A percentile compares a stretch with the other conserved stretches of the same genome.
These are phyloP conservation scores for Carpinus fangiana DNA, from an alignment of 306 rosid species.

Conservation along the genomic window DNA sequence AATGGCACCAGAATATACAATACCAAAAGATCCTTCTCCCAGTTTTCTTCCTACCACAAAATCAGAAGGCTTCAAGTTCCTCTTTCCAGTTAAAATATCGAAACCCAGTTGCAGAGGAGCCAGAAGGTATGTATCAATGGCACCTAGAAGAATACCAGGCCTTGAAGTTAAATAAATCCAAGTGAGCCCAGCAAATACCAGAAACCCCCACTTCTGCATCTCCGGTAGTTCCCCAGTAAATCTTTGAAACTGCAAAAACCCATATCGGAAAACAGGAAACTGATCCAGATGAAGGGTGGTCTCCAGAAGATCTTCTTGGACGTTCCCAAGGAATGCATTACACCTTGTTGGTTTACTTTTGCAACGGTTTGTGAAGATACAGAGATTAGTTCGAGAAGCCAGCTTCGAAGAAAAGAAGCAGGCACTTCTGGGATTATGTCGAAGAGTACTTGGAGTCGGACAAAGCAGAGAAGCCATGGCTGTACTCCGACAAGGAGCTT, in stretches of 20 bases:
- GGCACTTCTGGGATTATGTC: constrained; percentile 33
- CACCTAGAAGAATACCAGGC: constrained; percentile 90
- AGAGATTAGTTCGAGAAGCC: constrained; percentile 22
- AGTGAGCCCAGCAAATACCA: constrained; percentile 56
- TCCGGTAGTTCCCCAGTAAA: constrained; percentile 54
- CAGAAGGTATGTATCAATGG: constrained; percentile 86
- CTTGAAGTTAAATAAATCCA: constrained; percentile 89
- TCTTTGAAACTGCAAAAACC: constrained; percentile 47
- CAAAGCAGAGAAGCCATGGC: constrained; percentile 65
- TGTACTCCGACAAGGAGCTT: constrained; percentile 8
- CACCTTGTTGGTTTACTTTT: constrained; percentile 39
- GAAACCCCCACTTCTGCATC: constrained; percentile 60
- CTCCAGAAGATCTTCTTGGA: constrained; percentile 42
- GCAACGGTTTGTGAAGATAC: constrained; percentile 44
- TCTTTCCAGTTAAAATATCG: constrained; percentile 65
- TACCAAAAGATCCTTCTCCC: constrained; percentile 92
- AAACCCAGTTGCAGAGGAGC: constrained; percentile 86
- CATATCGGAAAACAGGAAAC: constrained; percentile 56
- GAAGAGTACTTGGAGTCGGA: constrained; percentile 50
- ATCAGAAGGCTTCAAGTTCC: constrained; percentile 64
- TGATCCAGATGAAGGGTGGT: constrained; percentile 49
- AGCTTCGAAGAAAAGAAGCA: constrained; percentile 44
- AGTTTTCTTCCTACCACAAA: constrained; percentile 74
- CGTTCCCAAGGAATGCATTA: constrained; percentile 49
- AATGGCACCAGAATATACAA: constrained; percentile 79